Evolutionary conservation across 2,329 filamentous ascomycete genomes (phyloP).

Genomic region (Grosmannia serpens): DNA sequence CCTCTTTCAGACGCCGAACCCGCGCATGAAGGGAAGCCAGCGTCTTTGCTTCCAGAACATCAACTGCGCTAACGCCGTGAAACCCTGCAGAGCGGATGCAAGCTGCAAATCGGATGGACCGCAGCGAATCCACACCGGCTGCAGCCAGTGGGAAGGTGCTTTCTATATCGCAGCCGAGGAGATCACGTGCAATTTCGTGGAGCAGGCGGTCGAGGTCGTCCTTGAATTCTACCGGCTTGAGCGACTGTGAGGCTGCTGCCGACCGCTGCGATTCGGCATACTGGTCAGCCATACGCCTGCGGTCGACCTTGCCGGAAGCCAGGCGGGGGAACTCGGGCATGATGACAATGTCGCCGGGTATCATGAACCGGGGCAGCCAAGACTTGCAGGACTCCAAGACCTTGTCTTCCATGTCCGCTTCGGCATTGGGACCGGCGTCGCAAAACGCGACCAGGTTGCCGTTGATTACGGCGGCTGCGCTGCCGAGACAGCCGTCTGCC

Average conservation of each 20-base stretch:
- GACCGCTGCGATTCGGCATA: constrained; percentile 25
- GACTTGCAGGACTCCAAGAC: constrained; percentile 50
- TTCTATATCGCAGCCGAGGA: constrained; percentile 17
- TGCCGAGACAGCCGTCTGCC: constrained; percentile 49
- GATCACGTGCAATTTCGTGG: constrained; percentile 18
- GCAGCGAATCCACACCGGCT: constrained; percentile 29
- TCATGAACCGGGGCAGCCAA: constrained; percentile 77
- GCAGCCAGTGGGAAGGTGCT: constrained; percentile 20
- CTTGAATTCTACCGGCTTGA: constrained; percentile 4
- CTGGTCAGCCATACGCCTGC: constrained; percentile 45
- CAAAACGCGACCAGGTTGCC: constrained; percentile 67
- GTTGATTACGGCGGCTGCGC: constrained; percentile 54
- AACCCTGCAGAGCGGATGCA: constrained; percentile 46
- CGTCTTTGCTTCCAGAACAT: constrained; percentile 47
- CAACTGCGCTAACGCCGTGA: constrained; percentile 38
- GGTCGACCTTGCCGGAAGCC: constrained; percentile 75
- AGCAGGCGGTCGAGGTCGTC: constrained; percentile 23
- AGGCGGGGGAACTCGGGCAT: constrained; percentile 58
- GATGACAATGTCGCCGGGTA: constrained; percentile 61
- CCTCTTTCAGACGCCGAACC: constrained; percentile 3
- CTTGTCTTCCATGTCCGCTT: constrained; percentile 21
- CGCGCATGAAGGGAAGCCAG: constrained; percentile 17
- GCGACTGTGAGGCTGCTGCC: neutral
- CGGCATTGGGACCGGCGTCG: constrained; percentile 23
- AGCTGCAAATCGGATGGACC: constrained; percentile 45